A percentile compares a stretch with the other conserved stretches of the same genome.
Evolutionary conservation across 257 asterid species (phyloP).

Genomic region (Rhazya stricta): DNA sequence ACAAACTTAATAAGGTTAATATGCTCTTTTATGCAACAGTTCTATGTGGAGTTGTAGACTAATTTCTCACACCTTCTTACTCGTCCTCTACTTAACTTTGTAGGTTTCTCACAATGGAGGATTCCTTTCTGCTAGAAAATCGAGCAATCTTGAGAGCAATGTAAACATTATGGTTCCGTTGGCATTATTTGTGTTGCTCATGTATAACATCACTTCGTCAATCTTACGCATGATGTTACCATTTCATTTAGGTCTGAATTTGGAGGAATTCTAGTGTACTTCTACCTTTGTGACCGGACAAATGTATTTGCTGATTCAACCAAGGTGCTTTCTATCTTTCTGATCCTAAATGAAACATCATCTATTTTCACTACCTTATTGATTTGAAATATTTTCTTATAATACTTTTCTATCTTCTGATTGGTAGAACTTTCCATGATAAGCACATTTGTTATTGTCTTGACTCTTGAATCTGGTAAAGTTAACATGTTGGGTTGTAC

Average conservation of each 20-base stretch:
- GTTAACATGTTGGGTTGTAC: background rate
- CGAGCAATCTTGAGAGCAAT: slow-evolving; percentile 44
- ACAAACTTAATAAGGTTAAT: slow-evolving; percentile 73
- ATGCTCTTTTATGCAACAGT: background rate
- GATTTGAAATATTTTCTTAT: background rate
- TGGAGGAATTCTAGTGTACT: slow-evolving; percentile 76
- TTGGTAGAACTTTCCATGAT: background rate
- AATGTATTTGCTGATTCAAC: slow-evolving; percentile 71
- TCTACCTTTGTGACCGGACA: slow-evolving; percentile 89
- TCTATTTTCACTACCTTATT: background rate
- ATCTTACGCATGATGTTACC: slow-evolving; percentile 18
- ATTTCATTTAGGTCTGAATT: slow-evolving; percentile 75
- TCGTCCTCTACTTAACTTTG: slow-evolving; percentile 17
- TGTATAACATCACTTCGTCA: slow-evolving; percentile 7
- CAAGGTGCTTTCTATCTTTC: slow-evolving; percentile 46
- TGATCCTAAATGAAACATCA: background rate
- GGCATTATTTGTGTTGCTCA: background rate
- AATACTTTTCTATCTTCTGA: background rate
- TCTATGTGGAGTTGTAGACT: slow-evolving; percentile 7
- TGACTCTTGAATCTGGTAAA: background rate
- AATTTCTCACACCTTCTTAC: slow-evolving; percentile 20
- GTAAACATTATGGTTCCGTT: slow-evolving; percentile 25
- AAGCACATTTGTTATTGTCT: background rate
- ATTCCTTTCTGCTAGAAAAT: slow-evolving; percentile 44
- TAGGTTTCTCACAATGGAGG: slow-evolving; percentile 51